Conservation (phyloP, 1,284 basidiomycete species). For the Apiotrichum akiyoshidainum region DNA sequence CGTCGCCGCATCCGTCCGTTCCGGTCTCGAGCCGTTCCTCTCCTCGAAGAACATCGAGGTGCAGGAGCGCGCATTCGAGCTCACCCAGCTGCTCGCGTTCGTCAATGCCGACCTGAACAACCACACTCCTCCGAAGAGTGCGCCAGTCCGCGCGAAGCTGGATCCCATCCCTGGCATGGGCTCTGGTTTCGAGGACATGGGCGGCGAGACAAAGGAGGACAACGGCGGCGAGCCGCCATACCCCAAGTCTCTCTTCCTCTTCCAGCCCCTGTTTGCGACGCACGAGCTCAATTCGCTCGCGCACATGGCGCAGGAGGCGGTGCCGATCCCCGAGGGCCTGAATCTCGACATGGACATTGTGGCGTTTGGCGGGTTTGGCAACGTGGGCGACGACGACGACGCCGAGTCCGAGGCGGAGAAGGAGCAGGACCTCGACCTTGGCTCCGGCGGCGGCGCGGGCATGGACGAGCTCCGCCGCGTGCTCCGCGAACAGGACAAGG, state of each 20-base stretch:
- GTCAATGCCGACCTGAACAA: constrained; percentile 71
- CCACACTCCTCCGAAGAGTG: constrained; percentile 50
- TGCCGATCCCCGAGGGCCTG: constrained; percentile 76
- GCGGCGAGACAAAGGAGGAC: not conserved
- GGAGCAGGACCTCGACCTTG: constrained; percentile 22
- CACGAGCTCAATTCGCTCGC: constrained; percentile 87
- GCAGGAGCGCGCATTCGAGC: constrained; percentile 85
- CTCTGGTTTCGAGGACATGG: constrained; percentile 39
- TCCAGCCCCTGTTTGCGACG: constrained; percentile 72
- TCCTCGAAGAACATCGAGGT: constrained; percentile 73
- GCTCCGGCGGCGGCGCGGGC: too few relatives aligned
- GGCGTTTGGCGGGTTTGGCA: constrained; percentile 53
- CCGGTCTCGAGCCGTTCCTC: constrained; percentile 57
- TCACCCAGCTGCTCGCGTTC: constrained; percentile 73
- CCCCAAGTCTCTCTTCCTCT: constrained; percentile 84
- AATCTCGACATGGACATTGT: constrained; percentile 83
- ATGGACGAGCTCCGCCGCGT: constrained; percentile 39
- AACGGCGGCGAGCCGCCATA: constrained; percentile 47
- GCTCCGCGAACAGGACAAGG: constrained; percentile 45
- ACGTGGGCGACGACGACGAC: constrained; percentile 22
- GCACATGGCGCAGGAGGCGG: constrained; percentile 69
- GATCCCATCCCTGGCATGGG: constrained; percentile 45
- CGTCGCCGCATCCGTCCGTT: constrained; percentile 61
- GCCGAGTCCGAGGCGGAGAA: constrained; percentile 36
- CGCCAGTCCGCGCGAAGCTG: not conserved